Conservation (phyloP, 2,329 filamentous ascomycete genomes). For the Beauveria sp. region DNA sequence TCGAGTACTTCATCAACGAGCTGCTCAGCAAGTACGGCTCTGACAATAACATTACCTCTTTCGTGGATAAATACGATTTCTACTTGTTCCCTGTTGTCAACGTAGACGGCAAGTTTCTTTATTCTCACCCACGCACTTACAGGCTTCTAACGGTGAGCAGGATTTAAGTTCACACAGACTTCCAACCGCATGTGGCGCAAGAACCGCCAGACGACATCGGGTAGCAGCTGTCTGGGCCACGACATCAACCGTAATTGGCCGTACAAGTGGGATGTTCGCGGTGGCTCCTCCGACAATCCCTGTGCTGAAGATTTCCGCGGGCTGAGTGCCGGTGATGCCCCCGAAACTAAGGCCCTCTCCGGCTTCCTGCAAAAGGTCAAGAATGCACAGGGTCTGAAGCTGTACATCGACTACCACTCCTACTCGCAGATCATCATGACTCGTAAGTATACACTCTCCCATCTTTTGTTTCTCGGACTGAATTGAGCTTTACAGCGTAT, state of each 20-base stretch:
- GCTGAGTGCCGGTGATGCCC: constrained; percentile 33
- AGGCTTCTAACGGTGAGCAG: constrained; percentile 20
- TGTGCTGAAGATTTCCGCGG: constrained; percentile 44
- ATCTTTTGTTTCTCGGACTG: constrained; percentile 37
- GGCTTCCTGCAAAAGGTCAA: constrained; percentile 26
- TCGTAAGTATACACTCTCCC: constrained; percentile 36
- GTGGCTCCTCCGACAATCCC: constrained; percentile 43
- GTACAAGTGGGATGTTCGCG: constrained; percentile 41
- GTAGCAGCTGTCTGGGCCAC: constrained; percentile 38
- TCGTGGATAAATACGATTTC: constrained; percentile 57
- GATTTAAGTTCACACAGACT: constrained; percentile 52
- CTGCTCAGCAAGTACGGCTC: constrained; percentile 39
- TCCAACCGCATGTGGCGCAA: constrained; percentile 55
- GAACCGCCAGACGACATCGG: constrained; percentile 39
- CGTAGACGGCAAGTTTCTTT: constrained; percentile 41
- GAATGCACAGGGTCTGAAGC: constrained; percentile 40
- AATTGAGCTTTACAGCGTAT: constrained; percentile 46
- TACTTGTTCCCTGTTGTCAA: constrained; percentile 58
- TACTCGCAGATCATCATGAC: constrained; percentile 54
- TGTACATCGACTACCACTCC: constrained; percentile 59
- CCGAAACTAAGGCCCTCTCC: constrained; percentile 43
- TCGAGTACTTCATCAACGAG: constrained; percentile 45
- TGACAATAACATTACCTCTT: constrained; percentile 29
- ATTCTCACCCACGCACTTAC: too few relatives aligned
- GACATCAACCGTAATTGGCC: constrained; percentile 57